A percentile compares a stretch with the other conserved stretches of the same genome.
These are phyloP conservation scores for Colletotrichum brevisporum DNA, from an alignment of 2,329 filamentous ascomycete genomes.

Conservation along the genomic window DNA sequence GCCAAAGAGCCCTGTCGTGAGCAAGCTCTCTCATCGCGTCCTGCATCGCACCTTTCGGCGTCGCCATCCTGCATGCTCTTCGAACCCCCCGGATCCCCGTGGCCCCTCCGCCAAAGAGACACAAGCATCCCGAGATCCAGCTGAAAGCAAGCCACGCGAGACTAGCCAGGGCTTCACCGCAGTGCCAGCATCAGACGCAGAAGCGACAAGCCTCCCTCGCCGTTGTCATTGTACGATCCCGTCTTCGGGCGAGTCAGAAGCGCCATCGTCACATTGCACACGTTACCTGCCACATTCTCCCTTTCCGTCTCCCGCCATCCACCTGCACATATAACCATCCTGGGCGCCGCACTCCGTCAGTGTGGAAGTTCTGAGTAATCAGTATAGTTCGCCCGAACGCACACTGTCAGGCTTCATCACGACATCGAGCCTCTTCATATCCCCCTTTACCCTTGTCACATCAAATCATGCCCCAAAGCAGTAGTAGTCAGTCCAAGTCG, in stretches of 20 bases:
- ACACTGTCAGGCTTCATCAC: conserved; percentile 29
- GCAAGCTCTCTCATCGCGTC: neutral
- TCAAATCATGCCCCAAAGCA: conserved; percentile 38
- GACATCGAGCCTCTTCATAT: conserved; percentile 12
- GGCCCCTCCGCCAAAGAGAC: neutral
- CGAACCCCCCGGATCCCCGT: conserved; percentile 19
- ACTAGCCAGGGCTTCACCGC: conserved; percentile 24
- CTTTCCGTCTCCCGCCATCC: neutral
- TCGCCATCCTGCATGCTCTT: conserved; percentile 31
- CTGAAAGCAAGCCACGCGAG: conserved; percentile 35
- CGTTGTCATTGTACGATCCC: conserved; percentile 15
- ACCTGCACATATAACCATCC: conserved; percentile 28
- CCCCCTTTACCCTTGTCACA: conserved; percentile 1
- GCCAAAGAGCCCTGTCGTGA: too few species aligned
- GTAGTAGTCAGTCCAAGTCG: conserved; percentile 33
- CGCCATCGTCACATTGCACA: conserved; percentile 6
- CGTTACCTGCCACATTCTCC: neutral
- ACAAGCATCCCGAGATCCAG: conserved; percentile 28
- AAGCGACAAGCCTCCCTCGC: neutral
- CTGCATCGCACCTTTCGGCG: conserved; percentile 28
- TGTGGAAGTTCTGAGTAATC: conserved; percentile 31
- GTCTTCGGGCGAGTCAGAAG: conserved; percentile 5
- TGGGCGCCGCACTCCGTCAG: conserved; percentile 22
- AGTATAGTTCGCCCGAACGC: conserved; percentile 18
- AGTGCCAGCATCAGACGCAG: neutral